Evolutionary conservation across 805 yeast genomes (phyloP).

Genomic region (Nakazawaea wickerhamii): DNA sequence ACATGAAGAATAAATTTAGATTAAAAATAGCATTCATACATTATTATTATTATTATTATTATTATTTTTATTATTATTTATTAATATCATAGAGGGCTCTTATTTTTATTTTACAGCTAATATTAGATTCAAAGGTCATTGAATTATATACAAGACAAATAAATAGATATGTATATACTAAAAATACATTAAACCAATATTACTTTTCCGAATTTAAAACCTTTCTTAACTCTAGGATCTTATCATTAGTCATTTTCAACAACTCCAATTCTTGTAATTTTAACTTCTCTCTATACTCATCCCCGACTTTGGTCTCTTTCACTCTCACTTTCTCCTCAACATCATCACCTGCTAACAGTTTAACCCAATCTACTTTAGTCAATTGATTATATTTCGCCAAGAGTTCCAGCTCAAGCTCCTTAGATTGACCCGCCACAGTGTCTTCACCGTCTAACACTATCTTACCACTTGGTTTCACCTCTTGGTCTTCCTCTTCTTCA

Average conservation of each 20-base stretch:
- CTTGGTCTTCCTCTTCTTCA: constrained; percentile 3
- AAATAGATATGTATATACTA: too few relatives aligned
- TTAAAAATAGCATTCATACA: constrained; percentile 1
- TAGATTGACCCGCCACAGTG: constrained; percentile 32
- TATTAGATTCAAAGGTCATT: too few relatives aligned
- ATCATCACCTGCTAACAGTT: constrained; percentile 1
- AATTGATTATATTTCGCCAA: constrained; percentile 18
- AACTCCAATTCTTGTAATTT: constrained; percentile 21
- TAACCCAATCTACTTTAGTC: constrained; percentile 6
- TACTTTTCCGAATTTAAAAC: constrained; percentile 15
- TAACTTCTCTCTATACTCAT: constrained; percentile 33
- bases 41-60: too few relatives aligned
- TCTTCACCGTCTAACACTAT: constrained; percentile 23
- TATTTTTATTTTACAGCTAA: too few relatives aligned
- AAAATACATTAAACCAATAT: too few relatives aligned
- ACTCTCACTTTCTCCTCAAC: constrained; percentile 11
- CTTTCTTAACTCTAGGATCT: constrained; percentile 34
- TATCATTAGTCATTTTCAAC: constrained; percentile 37
- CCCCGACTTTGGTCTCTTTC: constrained; percentile 20
- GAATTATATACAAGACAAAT: too few relatives aligned
- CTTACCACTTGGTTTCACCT: neutral
- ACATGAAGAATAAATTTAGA: constrained; percentile 3
- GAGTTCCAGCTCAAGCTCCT: constrained; percentile 22
- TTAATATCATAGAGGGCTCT: too few relatives aligned
- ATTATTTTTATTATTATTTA: too few relatives aligned